Percentiles rank a stretch among this genome's conserved stretches.
phyloP scores from a whole-genome alignment of 2,329 filamentous ascomycete genomes.

The Emydomyces testavorans region DNA sequence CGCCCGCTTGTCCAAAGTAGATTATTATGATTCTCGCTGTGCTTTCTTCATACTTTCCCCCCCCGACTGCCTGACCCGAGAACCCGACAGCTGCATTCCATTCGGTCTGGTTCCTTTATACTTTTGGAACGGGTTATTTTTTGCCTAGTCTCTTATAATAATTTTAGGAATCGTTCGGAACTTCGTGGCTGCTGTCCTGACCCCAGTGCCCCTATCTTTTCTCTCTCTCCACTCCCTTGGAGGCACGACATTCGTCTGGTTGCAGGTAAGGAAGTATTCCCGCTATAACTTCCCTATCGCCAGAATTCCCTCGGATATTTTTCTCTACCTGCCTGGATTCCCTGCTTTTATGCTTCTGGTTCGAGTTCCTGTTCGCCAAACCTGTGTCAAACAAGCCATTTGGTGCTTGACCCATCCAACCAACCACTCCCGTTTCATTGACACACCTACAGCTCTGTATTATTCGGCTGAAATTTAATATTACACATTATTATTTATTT shows the following conservation, averaged over 20 bases:
- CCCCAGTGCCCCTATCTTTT: constrained; percentile 11
- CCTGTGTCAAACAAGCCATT: constrained; percentile 11
- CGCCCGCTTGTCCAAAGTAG: background rate
- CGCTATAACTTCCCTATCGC: constrained; percentile 1
- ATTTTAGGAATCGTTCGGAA: constrained; percentile 10
- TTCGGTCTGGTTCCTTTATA: constrained; percentile 7
- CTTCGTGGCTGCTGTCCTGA: constrained; percentile 6
- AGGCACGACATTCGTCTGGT: constrained; percentile 11
- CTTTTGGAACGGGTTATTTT: constrained; percentile 5
- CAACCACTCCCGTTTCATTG: background rate
- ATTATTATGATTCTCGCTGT: constrained; percentile 7
- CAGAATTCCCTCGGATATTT: constrained; percentile 5
- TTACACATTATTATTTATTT: background rate
- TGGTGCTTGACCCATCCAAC: constrained; percentile 3
- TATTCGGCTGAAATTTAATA: background rate
- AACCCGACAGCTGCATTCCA: constrained; percentile 10
- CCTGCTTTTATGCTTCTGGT: constrained; percentile 9
- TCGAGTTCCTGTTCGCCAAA: constrained; percentile 9
- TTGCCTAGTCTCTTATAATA: background rate
- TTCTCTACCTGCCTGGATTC: constrained; percentile 10
- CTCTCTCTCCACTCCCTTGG: constrained; percentile 12
- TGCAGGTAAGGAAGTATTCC: constrained; percentile 11
- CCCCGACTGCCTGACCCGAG: constrained; percentile 11
- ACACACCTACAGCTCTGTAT: background rate
- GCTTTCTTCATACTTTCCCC: constrained; percentile 7